Conservation (phyloP, 164 flowering plant genomes). For the Aristolochia californica region DNA sequence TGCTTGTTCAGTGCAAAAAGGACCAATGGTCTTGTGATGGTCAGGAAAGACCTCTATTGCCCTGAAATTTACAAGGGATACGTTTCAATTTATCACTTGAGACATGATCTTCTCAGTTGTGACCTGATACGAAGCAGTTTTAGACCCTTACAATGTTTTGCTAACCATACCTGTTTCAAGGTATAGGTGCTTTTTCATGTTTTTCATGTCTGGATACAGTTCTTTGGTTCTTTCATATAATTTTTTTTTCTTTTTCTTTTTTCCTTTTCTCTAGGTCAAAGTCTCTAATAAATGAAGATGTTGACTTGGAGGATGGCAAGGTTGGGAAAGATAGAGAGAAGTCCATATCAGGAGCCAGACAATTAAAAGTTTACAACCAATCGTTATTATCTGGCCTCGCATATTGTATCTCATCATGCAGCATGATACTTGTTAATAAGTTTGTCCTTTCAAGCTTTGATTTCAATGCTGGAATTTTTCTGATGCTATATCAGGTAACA, state of each 20-base stretch:
- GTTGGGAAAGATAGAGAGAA: slow-evolving; percentile 47
- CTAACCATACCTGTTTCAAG: too few relatives aligned
- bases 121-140: too few relatives aligned
- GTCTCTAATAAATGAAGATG: slow-evolving; percentile 27
- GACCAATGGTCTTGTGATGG: too few relatives aligned
- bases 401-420: slow-evolving; percentile 91
- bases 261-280: slow-evolving; percentile 37
- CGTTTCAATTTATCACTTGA: too few relatives aligned
- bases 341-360: slow-evolving; percentile 22
- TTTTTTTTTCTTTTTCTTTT: slow-evolving; percentile 7
- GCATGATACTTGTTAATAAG: slow-evolving; percentile 98
- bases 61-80: too few relatives aligned
- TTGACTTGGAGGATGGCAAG: slow-evolving; percentile 65
- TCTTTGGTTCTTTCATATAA: slow-evolving; percentile 1
- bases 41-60: too few relatives aligned
- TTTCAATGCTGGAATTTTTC: slow-evolving; percentile 92
- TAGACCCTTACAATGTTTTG: too few relatives aligned
- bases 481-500: slow-evolving; percentile 92
- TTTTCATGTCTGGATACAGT: not conserved
- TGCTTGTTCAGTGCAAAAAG: too few relatives aligned
- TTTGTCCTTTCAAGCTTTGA: slow-evolving; percentile 83
- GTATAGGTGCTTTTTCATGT: too few relatives aligned
- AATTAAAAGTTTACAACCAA: slow-evolving; percentile 49
- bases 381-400: slow-evolving; percentile 87
- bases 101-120: not conserved